phyloP scores from a whole-genome alignment of 2,329 filamentous ascomycete genomes.

The Rugonectria rugulosa region DNA sequence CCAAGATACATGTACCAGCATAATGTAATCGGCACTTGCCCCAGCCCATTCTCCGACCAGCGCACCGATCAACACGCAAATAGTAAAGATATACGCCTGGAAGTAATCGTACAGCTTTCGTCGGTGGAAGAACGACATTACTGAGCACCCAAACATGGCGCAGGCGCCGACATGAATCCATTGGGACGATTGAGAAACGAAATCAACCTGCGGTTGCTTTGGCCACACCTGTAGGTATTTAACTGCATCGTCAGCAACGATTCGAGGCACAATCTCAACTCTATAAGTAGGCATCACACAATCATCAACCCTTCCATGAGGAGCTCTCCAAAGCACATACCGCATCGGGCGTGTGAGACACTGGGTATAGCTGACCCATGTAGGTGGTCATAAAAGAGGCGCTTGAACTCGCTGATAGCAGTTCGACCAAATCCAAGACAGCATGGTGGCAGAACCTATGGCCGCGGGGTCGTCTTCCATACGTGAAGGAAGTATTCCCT shows the following conservation, averaged over 20 bases:
- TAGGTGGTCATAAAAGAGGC: slow-evolving; percentile 33
- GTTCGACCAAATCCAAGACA: slow-evolving; percentile 28
- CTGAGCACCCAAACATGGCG: slow-evolving; percentile 35
- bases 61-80: slow-evolving; percentile 28
- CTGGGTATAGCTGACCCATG: slow-evolving; percentile 27
- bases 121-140: slow-evolving; percentile 34
- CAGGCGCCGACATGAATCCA: slow-evolving; percentile 34
- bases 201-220: slow-evolving; percentile 18
- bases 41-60: slow-evolving; percentile 25
- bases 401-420: slow-evolving; percentile 32
- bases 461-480: slow-evolving; percentile 12
- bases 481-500: slow-evolving; percentile 4
- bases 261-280: background rate
- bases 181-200: slow-evolving; percentile 23
- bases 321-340: slow-evolving; percentile 26
- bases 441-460: slow-evolving; percentile 22
- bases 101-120: slow-evolving; percentile 28
- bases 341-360: slow-evolving; percentile 16
- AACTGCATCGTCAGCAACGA: slow-evolving; percentile 26
- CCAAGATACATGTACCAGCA: slow-evolving; percentile 37
- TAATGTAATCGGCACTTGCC: slow-evolving; percentile 32
- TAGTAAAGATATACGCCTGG: slow-evolving; percentile 28
- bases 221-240: slow-evolving; percentile 26
- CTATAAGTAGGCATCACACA: background rate
- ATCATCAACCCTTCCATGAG: background rate